phyloP scores from a whole-genome alignment of 2,329 filamentous ascomycete species.

The Fusarium musae region DNA sequence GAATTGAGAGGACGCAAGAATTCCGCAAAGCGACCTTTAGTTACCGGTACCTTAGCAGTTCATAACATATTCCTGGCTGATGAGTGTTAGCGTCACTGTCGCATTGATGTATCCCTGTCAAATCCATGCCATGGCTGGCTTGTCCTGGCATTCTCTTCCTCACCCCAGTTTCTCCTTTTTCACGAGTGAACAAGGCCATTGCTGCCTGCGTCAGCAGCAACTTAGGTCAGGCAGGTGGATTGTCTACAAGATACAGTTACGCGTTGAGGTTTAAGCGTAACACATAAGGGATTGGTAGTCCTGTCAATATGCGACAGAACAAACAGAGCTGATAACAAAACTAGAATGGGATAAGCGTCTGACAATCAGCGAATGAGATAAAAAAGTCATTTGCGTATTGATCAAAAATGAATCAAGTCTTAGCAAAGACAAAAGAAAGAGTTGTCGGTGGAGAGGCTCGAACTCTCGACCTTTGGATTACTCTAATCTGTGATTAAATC shows the following conservation, averaged over 20 bases:
- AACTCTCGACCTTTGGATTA: conserved; percentile 7
- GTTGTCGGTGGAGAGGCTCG: neutral
- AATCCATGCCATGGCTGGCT: no score
- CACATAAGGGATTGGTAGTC: no score
- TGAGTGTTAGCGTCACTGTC: neutral
- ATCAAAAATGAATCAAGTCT: accelerated
- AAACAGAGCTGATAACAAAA: neutral
- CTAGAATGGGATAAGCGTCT: accelerated
- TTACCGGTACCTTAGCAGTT: accelerated
- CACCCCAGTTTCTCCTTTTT: neutral
- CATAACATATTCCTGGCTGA: accelerated
- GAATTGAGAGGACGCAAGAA: accelerated
- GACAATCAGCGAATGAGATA: neutral
- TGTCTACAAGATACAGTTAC: no score
- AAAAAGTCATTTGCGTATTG: neutral
- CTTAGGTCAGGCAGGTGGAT: no score
- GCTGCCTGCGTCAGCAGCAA: no score
- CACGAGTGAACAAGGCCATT: neutral
- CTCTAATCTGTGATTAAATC: neutral
- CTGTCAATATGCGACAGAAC: accelerated
- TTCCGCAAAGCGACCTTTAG: neutral
- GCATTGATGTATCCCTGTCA: accelerated
- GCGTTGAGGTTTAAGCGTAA: no score
- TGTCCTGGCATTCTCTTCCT: neutral
- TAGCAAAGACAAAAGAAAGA: neutral